Base-by-base conservation (phyloP, 176 grass and related monocot species). In the Pontederia crassipes region DNA sequence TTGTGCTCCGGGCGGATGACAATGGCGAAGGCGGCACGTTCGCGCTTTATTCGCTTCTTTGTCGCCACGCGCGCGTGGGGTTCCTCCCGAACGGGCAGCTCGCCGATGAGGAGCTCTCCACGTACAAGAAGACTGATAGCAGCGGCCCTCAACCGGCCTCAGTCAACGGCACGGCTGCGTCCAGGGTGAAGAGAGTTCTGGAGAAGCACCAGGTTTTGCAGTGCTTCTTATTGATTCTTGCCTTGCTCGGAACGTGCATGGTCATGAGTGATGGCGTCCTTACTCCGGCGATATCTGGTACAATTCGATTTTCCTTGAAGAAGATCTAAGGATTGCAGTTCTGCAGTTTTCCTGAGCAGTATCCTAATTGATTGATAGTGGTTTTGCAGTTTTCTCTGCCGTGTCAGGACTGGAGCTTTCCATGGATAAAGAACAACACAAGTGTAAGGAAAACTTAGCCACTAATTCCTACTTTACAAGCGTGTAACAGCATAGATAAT, bases 1-100 rank as follows among this genome's bases (percentile, higher is more conserved):
- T 95, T 70, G 89, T 95, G 7, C 82, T 95, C 73, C 82, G 89
- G 62, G 89, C 89, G 64, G 82, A 95, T 45, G 89, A 95, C 79
- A 75, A 89, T 61, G 89, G 89, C 16, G 89, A 95, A 75, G 89
- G 89, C 35, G 85, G 89, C 66, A 95, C 89, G 69, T 95, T 95
- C 62, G 89, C 89, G 70, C 85, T 95, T 67, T 95, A 89, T 79
- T 89, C 85, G 8, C 82, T 95, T 40, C 85, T 95, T 58, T 89
- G 85, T 65, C 85, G 85, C 71, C 89, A 89, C 65, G 89, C 89
- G 0, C 89, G 89, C 45, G 73, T 86, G 29, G 82, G 79, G 18
- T 80, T 95, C 27, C 76, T 95, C 28, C 85, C 82, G 10, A 77
- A 83, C 4, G 80, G 63, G 67, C 82, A 80, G 58, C 65, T 95